A percentile compares a stretch with the other conserved stretches of the same genome.
Conservation (phyloP, 345 rosid genomes). For the Draba incana region DNA sequence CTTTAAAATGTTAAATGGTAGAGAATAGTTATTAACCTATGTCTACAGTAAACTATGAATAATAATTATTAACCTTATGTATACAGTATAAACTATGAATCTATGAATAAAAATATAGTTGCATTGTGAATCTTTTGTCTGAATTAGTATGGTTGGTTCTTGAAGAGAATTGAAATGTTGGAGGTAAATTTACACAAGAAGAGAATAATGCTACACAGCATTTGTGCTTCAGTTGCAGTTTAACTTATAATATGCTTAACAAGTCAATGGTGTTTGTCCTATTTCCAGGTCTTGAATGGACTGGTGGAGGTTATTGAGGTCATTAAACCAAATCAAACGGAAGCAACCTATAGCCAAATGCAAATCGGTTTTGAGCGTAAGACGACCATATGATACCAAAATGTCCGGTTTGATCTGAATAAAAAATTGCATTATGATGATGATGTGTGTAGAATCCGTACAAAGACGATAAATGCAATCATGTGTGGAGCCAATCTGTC, state of each 20-base stretch:
- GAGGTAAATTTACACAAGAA: background rate
- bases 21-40: too few relatives aligned
- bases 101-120: background rate
- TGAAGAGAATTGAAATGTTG: background rate
- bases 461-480: conserved; percentile 40
- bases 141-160: conserved; percentile 14
- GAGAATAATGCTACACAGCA: background rate
- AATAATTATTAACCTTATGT: too few relatives aligned
- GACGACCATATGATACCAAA: background rate
- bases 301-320: background rate
- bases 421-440: background rate
- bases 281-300: conserved; percentile 3
- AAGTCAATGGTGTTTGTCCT: conserved; percentile 2
- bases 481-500: conserved; percentile 47
- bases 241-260: background rate
- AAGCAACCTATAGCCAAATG: conserved; percentile 12
- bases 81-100: too few relatives aligned
- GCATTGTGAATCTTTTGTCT: background rate
- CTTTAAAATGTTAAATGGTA: too few relatives aligned
- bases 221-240: conserved; percentile 5
- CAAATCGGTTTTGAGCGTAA: conserved; percentile 25
- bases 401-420: conserved; percentile 20
- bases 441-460: conserved; percentile 30
- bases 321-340: conserved; percentile 30
- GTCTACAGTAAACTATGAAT: too few relatives aligned